Conservation (phyloP, 371 early-diverging fungal genomes). For the Coemansia sp. region DNA sequence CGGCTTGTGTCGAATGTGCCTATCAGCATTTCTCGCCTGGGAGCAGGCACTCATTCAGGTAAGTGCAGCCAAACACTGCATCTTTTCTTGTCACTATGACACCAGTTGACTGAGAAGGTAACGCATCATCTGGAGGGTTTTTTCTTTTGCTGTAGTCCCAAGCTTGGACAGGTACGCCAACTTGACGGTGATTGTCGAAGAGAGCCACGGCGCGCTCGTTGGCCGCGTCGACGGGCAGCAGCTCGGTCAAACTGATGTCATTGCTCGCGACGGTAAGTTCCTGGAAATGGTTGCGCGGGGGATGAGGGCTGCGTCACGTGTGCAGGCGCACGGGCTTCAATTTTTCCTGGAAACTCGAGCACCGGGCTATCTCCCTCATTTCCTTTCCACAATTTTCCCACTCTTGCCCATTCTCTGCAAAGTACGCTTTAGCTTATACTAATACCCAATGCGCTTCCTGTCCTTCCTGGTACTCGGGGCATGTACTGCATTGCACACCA, state of each 20-base stretch:
- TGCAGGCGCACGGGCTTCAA: not conserved
- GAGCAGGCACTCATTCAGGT: constrained; percentile 38
- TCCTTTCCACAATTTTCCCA: not conserved
- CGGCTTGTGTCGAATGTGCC: constrained; percentile 23
- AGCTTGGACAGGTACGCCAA: constrained; percentile 10
- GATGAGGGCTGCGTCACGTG: constrained; percentile 5
- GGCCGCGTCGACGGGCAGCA: constrained; percentile 30
- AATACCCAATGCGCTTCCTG: constrained; percentile 10
- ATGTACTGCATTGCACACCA: constrained; percentile 1
- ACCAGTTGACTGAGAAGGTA: not conserved
- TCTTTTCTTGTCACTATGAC: not conserved
- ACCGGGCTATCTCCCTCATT: not conserved
- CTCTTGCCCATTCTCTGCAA: not conserved
- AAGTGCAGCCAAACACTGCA: constrained; percentile 4
- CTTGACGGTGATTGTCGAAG: constrained; percentile 11
- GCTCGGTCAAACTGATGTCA: constrained; percentile 22
- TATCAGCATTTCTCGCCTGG: constrained; percentile 41
- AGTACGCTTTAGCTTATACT: not conserved
- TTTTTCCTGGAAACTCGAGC: not conserved
- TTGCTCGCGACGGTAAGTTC: constrained; percentile 44
- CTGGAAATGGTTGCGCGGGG: not conserved
- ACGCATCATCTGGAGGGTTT: constrained; percentile 1
- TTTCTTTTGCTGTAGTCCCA: constrained; percentile 22
- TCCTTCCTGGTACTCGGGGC: constrained; percentile 6
- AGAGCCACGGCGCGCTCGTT: constrained; percentile 3